Evolutionary conservation across 495 filamentous ascomycete species (phyloP).

Genomic region (Xylaria curta): DNA sequence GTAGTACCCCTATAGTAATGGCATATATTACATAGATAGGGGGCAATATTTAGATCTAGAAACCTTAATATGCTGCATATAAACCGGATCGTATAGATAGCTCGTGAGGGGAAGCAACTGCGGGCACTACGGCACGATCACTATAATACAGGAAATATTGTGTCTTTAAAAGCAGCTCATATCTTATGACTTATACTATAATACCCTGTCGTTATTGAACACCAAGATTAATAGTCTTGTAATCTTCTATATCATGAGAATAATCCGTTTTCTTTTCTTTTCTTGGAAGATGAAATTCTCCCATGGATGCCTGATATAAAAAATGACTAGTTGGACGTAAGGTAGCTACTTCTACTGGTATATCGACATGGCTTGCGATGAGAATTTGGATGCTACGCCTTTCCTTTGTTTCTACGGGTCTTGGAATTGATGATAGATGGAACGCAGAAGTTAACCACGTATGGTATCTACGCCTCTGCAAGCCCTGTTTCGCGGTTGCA

Average conservation of each 20-base stretch:
- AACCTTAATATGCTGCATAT: background rate
- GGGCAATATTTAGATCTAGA: background rate
- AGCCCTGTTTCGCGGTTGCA: background rate
- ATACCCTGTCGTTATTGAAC: background rate
- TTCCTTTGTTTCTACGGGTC: background rate
- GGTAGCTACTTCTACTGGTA: background rate
- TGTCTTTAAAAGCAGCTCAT: background rate
- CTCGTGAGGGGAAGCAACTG: background rate
- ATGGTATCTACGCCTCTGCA: background rate
- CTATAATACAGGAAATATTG: conserved; percentile 7
- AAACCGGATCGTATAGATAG: background rate
- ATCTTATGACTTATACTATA: background rate
- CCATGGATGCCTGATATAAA: background rate
- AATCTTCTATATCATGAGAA: background rate
- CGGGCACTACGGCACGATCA: background rate
- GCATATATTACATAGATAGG: background rate
- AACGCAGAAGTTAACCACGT: background rate
- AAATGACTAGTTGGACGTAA: background rate
- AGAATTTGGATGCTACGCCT: background rate
- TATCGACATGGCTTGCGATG: background rate
- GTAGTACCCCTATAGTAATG: background rate
- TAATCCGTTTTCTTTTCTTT: too few species aligned
- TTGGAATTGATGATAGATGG: too few species aligned
- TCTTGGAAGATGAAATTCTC: background rate
- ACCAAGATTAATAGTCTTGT: background rate